Evolutionary conservation across 2,329 filamentous ascomycete species (phyloP).

Genomic region (Ophiostoma tasmaniense): DNA sequence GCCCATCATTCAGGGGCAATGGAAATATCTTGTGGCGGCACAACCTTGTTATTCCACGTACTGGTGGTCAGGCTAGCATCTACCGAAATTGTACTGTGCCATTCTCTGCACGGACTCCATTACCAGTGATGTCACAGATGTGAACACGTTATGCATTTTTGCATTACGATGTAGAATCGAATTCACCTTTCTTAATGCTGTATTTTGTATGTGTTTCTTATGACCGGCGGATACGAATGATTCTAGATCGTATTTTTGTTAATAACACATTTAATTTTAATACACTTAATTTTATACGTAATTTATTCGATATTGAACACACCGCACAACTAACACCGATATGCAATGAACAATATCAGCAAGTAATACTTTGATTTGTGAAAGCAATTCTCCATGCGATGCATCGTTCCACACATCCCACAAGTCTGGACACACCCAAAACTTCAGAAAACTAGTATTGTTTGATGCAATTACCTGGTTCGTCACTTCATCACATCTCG

Average conservation of each 20-base stretch:
- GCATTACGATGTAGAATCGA: background rate
- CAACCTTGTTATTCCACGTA: background rate
- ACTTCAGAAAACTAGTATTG: background rate
- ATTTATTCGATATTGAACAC: too few species aligned
- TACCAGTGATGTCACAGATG: background rate
- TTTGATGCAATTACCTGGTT: background rate
- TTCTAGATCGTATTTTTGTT: too few species aligned
- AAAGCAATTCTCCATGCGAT: background rate
- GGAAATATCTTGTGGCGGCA: background rate
- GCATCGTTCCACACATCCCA: background rate
- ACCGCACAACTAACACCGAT: too few species aligned
- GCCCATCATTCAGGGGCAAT: constrained; percentile 5
- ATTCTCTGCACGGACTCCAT: background rate
- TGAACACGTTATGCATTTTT: background rate
- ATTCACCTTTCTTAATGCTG: too few species aligned
- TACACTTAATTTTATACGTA: too few species aligned
- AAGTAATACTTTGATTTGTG: background rate
- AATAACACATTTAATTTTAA: too few species aligned
- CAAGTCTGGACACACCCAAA: background rate
- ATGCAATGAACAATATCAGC: background rate
- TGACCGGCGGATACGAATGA: too few species aligned
- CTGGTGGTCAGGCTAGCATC: background rate
- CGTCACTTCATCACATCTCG: constrained; percentile 3
- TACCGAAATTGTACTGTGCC: background rate
- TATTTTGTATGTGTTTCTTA: too few species aligned